Evolutionary conservation across 257 asterid species (phyloP), one percentile per base, ranked within the genome.

Genomic region (Solanum gandarillasii): DNA sequence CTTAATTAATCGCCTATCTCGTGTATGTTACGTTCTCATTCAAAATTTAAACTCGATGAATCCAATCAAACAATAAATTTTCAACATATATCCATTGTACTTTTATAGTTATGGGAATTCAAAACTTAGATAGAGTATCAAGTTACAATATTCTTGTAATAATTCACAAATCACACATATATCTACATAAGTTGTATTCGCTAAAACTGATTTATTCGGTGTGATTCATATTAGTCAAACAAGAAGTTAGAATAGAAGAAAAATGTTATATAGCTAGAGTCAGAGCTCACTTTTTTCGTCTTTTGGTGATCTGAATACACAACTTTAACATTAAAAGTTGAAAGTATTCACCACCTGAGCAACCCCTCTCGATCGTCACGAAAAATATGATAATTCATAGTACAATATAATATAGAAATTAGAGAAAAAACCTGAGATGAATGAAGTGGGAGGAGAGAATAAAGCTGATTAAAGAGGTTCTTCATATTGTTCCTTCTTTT

Each of bases 401-500:
- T 20, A 3, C 25, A 58, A 58, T 10, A 62, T 62, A 62, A 75
- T 21, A 12, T 75, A 23, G 3, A 75, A 36, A 23, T 5, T 29
- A 35, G 4, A n/a, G 48, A 3, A 55, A 52, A 43, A 6, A 93
- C 94, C 95, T 87, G 86, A 84, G 90, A 85, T 65, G 84, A 32
- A 35, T 86, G 67, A 70, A 43, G 13, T 25, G 94, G 92, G 67
- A 92, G 92, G 68, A 90, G 92, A 76, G 92, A 90, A 38, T 55
- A 55, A 84, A 93, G 95, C 48, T 76, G 62, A 60, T 91, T 83
- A 71, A 83, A 91, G 27, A 93, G 94, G 82, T 0, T 79, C 86
- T 91, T 93, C 92, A 92, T 81, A 10, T 87, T 85, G 68, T 23
- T 85, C 87, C 94, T 93, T 67, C 96, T 87, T 29, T 92, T 92